A percentile compares a stretch with the other conserved stretches of the same genome.
These are phyloP conservation scores for Strobilomyces dryophilus DNA, from an alignment of 768 basidiomycete species.

Conservation along the genomic window DNA sequence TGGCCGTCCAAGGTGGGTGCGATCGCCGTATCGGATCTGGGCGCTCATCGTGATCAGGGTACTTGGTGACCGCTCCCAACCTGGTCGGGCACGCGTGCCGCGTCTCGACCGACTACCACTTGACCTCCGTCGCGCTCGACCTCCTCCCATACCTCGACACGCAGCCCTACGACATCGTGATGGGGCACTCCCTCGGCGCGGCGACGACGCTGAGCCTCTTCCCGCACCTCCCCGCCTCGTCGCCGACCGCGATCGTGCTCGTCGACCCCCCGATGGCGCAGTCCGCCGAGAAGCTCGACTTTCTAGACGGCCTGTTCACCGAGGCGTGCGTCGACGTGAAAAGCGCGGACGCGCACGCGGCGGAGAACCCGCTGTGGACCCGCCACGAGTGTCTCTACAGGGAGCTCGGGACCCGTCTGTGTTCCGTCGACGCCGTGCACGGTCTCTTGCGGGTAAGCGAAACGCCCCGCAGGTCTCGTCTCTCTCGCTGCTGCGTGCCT, in stretches of 20 bases:
- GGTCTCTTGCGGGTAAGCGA: no score
- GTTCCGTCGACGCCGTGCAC: background rate
- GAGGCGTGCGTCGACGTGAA: no score
- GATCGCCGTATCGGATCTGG: no score
- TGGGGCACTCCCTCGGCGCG: no score
- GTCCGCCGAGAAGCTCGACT: background rate
- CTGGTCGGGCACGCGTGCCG: slow-evolving; percentile 15
- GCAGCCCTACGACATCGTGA: background rate
- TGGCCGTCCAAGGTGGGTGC: slow-evolving; percentile 16
- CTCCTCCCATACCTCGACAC: slow-evolving; percentile 15
- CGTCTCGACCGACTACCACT: slow-evolving; percentile 5
- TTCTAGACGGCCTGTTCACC: background rate
- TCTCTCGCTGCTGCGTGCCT: no score
- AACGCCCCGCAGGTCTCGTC: no score
- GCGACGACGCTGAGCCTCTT: background rate
- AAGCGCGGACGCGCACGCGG: no score
- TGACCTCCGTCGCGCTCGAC: slow-evolving; percentile 10
- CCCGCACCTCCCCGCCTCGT: background rate
- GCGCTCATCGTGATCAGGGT: slow-evolving; percentile 7
- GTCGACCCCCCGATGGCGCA: slow-evolving; percentile 16
- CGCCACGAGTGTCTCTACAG: no score
- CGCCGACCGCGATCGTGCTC: slow-evolving; percentile 15
- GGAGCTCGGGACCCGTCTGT: slow-evolving; percentile 9
- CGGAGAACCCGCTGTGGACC: no score
- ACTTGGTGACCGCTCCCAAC: slow-evolving; percentile 21